These are phyloP conservation scores for Rhodofomes roseus DNA, from an alignment of 1,284 basidiomycete genomes.

Conservation along the genomic window DNA sequence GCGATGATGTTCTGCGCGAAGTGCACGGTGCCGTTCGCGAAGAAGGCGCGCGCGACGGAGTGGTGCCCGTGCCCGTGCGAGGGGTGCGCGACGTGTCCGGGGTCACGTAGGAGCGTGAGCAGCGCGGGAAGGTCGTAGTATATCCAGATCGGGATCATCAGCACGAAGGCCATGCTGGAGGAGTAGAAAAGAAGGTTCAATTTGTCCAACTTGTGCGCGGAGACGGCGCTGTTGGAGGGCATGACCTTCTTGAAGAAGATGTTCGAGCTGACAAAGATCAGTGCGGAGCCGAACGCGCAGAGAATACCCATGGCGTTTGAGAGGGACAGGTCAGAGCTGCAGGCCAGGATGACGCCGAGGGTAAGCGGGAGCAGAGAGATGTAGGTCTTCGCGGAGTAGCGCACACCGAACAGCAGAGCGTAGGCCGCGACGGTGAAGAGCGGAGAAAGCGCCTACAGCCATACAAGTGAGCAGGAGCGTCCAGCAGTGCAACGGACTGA, in stretches of 20 bases:
- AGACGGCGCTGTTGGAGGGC: constrained; percentile 55
- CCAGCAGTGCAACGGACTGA: background rate
- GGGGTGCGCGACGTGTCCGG: constrained; percentile 45
- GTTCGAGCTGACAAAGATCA: constrained; percentile 97
- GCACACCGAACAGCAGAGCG: constrained; percentile 87
- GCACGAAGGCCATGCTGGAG: constrained; percentile 87
- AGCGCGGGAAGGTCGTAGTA: constrained; percentile 80
- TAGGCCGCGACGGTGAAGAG: constrained; percentile 97
- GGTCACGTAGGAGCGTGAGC: constrained; percentile 40
- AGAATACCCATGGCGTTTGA: constrained; percentile 82
- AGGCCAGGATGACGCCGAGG: constrained; percentile 95
- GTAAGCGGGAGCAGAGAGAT: constrained; percentile 93
- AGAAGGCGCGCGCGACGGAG: constrained; percentile 71
- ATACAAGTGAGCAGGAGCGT: background rate
- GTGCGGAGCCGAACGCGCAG: constrained; percentile 90
- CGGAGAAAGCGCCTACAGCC: constrained; percentile 83
- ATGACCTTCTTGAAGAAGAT: constrained; percentile 99
- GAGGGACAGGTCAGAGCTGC: constrained; percentile 87
- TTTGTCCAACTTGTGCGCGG: constrained; percentile 88
- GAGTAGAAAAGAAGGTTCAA: constrained; percentile 96
- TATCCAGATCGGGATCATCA: constrained; percentile 94
- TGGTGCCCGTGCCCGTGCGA: constrained; percentile 37
- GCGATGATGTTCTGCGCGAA: constrained; percentile 98
- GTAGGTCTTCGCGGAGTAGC: constrained; percentile 91
- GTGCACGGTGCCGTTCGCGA: constrained; percentile 93